Evolutionary conservation across 1,139 yeast species (phyloP).

Genomic region (Magnusiomyces clavatus): DNA sequence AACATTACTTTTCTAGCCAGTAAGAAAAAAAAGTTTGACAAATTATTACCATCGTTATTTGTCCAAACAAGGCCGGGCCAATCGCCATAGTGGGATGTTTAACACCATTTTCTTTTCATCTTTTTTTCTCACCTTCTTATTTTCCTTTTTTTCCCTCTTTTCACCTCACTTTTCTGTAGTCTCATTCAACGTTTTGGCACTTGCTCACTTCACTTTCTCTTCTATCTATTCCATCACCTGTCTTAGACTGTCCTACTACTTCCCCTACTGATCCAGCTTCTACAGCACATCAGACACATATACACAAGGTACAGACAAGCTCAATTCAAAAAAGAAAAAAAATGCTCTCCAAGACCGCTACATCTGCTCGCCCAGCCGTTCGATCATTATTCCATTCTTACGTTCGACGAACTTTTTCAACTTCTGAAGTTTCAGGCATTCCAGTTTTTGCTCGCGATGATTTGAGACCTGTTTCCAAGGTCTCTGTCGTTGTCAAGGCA

Average conservation of each 20-base stretch:
- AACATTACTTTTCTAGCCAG: no score
- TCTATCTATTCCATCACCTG: conserved; percentile 2
- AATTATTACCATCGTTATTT: no score
- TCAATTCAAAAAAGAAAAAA: not conserved
- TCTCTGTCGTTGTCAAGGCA: conserved; percentile 75
- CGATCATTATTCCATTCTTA: conserved; percentile 11
- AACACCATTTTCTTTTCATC: conserved; percentile 10
- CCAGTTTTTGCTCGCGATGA: conserved; percentile 42
- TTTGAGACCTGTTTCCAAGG: conserved; percentile 52
- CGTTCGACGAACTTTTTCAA: conserved; percentile 26
- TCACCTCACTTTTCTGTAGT: conserved; percentile 1
- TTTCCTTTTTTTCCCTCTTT: conserved; percentile 3
- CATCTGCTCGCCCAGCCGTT: conserved; percentile 8
- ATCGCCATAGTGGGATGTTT: no score
- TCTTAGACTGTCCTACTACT: no score
- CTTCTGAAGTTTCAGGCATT: conserved; percentile 31
- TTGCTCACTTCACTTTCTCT: conserved; percentile 3
- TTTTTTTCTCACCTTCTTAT: conserved; percentile 4
- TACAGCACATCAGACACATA: not conserved
- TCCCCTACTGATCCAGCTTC: not conserved
- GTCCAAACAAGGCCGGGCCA: no score
- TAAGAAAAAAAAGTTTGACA: no score
- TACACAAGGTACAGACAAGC: not conserved
- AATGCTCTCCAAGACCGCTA: conserved; percentile 15
- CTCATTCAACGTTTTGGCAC: conserved; percentile 5